phyloP scores from a whole-genome alignment of 2,329 filamentous ascomycete species.

The Fusarium tanahbumbuense region DNA sequence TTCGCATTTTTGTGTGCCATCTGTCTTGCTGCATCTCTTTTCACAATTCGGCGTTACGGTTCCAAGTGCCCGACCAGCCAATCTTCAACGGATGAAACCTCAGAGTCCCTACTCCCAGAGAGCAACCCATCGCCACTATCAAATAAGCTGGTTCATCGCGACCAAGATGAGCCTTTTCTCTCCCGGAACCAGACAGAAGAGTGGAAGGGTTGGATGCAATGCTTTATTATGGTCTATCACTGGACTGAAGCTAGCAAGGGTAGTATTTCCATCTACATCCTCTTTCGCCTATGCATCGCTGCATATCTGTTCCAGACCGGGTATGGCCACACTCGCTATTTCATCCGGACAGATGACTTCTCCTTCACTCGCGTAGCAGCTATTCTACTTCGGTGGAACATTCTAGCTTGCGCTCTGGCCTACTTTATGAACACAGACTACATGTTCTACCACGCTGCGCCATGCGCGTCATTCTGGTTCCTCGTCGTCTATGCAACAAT shows the following conservation, averaged over 20 bases:
- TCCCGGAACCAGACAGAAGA: slow-evolving; percentile 64
- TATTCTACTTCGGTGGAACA: slow-evolving; percentile 67
- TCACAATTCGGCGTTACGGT: slow-evolving; percentile 24
- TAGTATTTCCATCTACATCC: slow-evolving; percentile 59
- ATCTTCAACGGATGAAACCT: not conserved
- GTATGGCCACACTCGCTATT: slow-evolving; percentile 70
- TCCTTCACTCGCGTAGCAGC: slow-evolving; percentile 62
- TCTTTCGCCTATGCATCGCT: slow-evolving; percentile 64
- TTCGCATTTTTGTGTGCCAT: slow-evolving; percentile 17
- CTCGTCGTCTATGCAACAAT: slow-evolving; percentile 65
- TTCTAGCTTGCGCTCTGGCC: slow-evolving; percentile 63
- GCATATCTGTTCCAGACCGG: slow-evolving; percentile 71
- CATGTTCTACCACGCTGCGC: slow-evolving; percentile 66
- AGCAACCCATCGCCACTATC: too few species aligned
- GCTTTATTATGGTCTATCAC: slow-evolving; percentile 63
- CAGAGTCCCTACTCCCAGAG: not conserved
- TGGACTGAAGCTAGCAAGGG: slow-evolving; percentile 62
- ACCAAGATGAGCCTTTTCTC: not conserved
- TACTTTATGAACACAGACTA: slow-evolving; percentile 68
- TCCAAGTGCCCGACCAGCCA: accelerated
- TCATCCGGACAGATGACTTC: slow-evolving; percentile 66
- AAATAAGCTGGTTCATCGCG: not conserved
- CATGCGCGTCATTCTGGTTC: slow-evolving; percentile 72
- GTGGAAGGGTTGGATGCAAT: slow-evolving; percentile 75
- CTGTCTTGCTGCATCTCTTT: not conserved